A percentile compares a stretch with the other conserved stretches of the same genome.
Evolutionary conservation across 768 basidiomycete species (phyloP).

Genomic region (Leucocoprinus sp.): DNA sequence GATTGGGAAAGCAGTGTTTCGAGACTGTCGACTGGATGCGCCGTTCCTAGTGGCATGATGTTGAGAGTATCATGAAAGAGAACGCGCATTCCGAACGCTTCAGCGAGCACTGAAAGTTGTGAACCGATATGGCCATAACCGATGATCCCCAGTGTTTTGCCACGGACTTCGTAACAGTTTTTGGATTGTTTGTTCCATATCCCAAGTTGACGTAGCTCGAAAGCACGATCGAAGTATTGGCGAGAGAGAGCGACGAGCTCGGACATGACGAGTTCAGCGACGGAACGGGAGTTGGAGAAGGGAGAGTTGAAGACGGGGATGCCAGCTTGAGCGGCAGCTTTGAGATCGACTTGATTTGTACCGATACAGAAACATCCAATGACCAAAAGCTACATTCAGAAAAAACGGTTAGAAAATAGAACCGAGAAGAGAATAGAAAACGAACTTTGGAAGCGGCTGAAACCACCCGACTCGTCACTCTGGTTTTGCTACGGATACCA

Average conservation of each 20-base stretch:
- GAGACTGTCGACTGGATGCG: constrained; percentile 82
- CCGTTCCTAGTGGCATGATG: constrained; percentile 95
- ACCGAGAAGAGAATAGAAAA: constrained; percentile 3
- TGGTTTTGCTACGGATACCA: constrained; percentile 97
- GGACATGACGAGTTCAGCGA: constrained; percentile 93
- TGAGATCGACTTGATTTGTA: constrained; percentile 93
- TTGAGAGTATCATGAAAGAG: constrained; percentile 93
- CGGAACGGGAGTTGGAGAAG: constrained; percentile 97
- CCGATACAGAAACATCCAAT: constrained; percentile 99
- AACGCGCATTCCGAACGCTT: constrained; percentile 93
- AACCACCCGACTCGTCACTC: constrained; percentile 85
- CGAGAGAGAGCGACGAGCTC: constrained; percentile 93
- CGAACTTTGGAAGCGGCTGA: constrained; percentile 79
- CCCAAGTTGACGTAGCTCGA: constrained; percentile 82
- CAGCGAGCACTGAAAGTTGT: constrained; percentile 93
- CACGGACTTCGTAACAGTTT: constrained; percentile 95
- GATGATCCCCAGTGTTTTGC: constrained; percentile 96
- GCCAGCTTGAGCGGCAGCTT: constrained; percentile 74
- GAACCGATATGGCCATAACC: constrained; percentile 99
- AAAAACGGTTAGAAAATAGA: neutral
- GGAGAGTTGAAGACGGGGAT: constrained; percentile 99
- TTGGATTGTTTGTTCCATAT: constrained; percentile 99
- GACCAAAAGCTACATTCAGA: constrained; percentile 63
- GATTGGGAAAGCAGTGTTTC: constrained; percentile 63
- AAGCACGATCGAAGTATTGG: constrained; percentile 83